Percentiles rank a stretch among this genome's conserved stretches.
These are phyloP conservation scores for Blastobotrys serpentis DNA, from an alignment of 1,139 yeast species.

Conservation along the genomic window DNA sequence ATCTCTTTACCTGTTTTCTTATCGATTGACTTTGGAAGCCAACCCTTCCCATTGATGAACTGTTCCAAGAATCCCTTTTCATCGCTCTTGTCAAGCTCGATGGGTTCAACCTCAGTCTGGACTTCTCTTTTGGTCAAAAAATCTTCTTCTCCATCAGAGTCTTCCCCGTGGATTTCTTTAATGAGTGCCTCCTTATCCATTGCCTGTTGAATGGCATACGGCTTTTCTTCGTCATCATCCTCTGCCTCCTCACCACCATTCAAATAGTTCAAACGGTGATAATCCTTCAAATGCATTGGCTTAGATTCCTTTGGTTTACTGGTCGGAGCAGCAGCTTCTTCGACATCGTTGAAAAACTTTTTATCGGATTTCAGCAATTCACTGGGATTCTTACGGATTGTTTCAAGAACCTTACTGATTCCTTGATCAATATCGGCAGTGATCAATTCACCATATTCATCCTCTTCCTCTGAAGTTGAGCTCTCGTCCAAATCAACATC, in stretches of 20 bases:
- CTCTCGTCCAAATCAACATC: slow-evolving; percentile 38
- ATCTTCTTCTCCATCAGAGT: slow-evolving; percentile 47
- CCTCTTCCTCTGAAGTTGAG: slow-evolving; percentile 72
- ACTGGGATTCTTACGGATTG: slow-evolving; percentile 63
- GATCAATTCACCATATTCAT: slow-evolving; percentile 83
- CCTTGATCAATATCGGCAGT: slow-evolving; percentile 86
- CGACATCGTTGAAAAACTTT: slow-evolving; percentile 68
- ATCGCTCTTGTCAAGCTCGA: slow-evolving; percentile 43
- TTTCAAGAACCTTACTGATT: slow-evolving; percentile 65
- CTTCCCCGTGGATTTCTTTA: slow-evolving; percentile 62
- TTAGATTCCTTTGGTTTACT: slow-evolving; percentile 47
- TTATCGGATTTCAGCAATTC: slow-evolving; percentile 62
- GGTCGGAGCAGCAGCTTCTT: slow-evolving; percentile 30
- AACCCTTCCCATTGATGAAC: slow-evolving; percentile 74
- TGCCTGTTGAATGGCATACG: slow-evolving; percentile 68
- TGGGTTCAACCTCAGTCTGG: slow-evolving; percentile 36
- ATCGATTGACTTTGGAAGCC: slow-evolving; percentile 70
- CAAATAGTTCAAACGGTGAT: slow-evolving; percentile 78
- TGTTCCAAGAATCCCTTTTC: slow-evolving; percentile 69
- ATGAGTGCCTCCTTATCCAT: slow-evolving; percentile 73
- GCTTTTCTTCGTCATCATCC: slow-evolving; percentile 49
- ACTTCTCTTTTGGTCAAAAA: slow-evolving; percentile 59
- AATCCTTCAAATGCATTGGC: slow-evolving; percentile 87
- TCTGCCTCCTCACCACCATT: slow-evolving; percentile 52
- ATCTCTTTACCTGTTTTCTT: slow-evolving; percentile 48